phyloP scores from a whole-genome alignment of 495 filamentous ascomycete genomes.

The Annulohypoxylon stygium region DNA sequence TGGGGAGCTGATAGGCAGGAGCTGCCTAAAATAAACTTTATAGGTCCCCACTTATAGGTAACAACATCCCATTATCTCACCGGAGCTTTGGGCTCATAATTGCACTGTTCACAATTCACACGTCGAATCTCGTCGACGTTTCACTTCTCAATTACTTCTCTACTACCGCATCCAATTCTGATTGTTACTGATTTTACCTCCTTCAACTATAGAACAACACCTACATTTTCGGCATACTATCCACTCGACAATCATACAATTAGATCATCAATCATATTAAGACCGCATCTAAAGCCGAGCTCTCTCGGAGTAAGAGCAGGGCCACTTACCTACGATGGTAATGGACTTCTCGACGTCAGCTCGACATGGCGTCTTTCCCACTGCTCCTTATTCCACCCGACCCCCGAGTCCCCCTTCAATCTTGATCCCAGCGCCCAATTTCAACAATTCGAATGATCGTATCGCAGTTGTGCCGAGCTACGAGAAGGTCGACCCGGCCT shows the following conservation, averaged over 20 bases:
- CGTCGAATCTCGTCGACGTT: background rate
- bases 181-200: background rate
- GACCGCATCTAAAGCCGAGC: background rate
- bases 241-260: background rate
- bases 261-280: background rate
- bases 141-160: background rate
- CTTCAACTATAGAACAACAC: background rate
- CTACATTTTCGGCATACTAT: background rate
- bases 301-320: conserved; percentile 15
- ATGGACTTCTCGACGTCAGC: conserved; percentile 1
- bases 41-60: background rate
- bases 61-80: background rate
- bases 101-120: background rate
- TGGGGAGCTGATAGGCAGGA: background rate
- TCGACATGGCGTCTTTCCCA: conserved; percentile 30
- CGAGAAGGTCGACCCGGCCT: conserved; percentile 49
- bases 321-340: conserved; percentile 10
- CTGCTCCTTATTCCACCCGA: conserved; percentile 49
- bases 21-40: conserved; percentile 3
- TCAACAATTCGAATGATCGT: conserved; percentile 7
- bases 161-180: background rate
- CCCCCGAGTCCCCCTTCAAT: conserved; percentile 63
- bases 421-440: conserved; percentile 52
- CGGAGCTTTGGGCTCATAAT: background rate
- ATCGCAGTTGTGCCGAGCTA: conserved; percentile 54